Evolutionary conservation across 139 green algal species (phyloP).

Genomic region (Chlamydomonas schloesseri): DNA sequence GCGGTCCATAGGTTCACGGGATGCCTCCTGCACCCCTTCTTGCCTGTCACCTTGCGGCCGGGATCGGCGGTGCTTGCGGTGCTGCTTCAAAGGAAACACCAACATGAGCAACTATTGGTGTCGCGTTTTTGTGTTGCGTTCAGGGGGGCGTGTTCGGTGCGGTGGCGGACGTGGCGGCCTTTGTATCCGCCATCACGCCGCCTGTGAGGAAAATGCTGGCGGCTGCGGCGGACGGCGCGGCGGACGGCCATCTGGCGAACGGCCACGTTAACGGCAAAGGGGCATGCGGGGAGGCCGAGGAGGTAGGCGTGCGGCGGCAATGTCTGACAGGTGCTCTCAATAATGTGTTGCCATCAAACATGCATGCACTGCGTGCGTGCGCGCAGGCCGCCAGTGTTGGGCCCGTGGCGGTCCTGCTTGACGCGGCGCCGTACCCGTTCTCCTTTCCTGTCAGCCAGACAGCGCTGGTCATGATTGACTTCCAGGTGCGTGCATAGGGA

Average conservation of each 20-base stretch:
- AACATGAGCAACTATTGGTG: no score
- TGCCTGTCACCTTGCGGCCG: no score
- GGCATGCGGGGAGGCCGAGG: not conserved
- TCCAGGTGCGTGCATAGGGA: slow-evolving; percentile 60
- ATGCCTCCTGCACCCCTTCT: no score
- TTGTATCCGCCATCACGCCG: slow-evolving; percentile 47
- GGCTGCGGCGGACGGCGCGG: not conserved
- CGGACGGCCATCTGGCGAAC: not conserved
- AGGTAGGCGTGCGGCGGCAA: no score
- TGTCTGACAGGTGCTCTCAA: no score
- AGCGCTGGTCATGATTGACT: slow-evolving; percentile 81
- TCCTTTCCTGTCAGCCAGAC: not conserved
- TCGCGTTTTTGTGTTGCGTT: no score
- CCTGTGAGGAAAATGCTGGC: not conserved
- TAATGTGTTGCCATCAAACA: no score
- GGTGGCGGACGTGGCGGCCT: slow-evolving; percentile 28
- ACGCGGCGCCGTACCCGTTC: not conserved
- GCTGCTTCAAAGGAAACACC: no score
- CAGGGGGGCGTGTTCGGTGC: slow-evolving; percentile 72
- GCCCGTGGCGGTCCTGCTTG: not conserved
- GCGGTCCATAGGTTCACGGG: no score
- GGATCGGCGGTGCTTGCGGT: no score
- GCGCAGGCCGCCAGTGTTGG: no score
- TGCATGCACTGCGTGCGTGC: no score
- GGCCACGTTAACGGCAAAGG: not conserved